Conservation (phyloP, 176 grass and related monocot genomes). For the Zoysia japonica region DNA sequence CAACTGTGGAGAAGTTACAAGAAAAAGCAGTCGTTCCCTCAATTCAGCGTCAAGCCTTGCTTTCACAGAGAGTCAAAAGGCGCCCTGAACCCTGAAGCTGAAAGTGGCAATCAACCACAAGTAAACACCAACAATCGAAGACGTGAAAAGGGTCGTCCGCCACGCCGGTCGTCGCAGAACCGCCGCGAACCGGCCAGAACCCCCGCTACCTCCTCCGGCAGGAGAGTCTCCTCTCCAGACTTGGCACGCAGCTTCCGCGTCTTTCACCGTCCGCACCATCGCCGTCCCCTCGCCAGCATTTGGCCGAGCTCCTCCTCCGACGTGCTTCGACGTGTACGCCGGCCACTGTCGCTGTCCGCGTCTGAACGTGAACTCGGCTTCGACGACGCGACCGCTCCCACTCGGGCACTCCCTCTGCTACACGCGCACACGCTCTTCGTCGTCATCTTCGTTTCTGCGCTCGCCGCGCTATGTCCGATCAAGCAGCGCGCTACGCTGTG, state of each 20-base stretch:
- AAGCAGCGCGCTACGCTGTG: not conserved
- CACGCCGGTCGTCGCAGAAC: constrained; percentile 1
- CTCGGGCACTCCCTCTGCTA: not conserved
- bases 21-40: not conserved
- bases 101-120: not conserved
- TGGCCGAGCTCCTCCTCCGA: not conserved
- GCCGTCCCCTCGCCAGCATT: not conserved
- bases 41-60: not conserved
- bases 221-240: not conserved
- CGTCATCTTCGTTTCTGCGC: constrained; percentile 5
- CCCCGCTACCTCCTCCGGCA: not conserved
- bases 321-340: not conserved
- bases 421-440: not conserved
- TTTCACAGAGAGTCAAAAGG: constrained; percentile 1
- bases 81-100: not conserved
- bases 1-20: not conserved
- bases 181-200: constrained; percentile 12
- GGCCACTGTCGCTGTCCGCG: constrained; percentile 10
- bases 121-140: not conserved
- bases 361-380: constrained; percentile 26
- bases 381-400: not conserved
- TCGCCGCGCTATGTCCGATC: not conserved
- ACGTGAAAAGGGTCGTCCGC: not conserved
- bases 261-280: not conserved
- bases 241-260: not conserved